Evolutionary conservation across 2,329 filamentous ascomycete species (phyloP).

Genomic region (Rutstroemia sp.): DNA sequence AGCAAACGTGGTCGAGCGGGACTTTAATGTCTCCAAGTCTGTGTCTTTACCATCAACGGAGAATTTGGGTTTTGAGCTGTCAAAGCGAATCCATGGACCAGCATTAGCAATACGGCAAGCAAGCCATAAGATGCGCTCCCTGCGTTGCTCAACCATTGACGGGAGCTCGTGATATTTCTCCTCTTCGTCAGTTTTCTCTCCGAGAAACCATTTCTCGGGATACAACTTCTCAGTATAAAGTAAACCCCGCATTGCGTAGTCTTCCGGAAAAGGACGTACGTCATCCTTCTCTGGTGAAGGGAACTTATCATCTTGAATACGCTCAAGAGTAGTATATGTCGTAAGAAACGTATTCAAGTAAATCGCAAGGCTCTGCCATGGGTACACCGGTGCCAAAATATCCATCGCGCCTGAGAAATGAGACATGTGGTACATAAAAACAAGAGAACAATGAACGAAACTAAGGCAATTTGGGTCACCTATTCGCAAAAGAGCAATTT

Average conservation of each 20-base stretch:
- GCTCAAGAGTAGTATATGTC: constrained; percentile 4
- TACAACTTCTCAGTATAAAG: constrained; percentile 18
- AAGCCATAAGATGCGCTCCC: constrained; percentile 22
- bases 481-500: constrained; percentile 16
- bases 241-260: constrained; percentile 19
- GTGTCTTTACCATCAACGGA: not conserved
- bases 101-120: constrained; percentile 13
- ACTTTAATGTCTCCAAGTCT: not conserved
- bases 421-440: constrained; percentile 18
- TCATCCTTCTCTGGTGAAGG: constrained; percentile 20
- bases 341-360: constrained; percentile 17
- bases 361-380: constrained; percentile 14
- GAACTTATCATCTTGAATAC: constrained; percentile 14
- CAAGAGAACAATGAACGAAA: constrained; percentile 18
- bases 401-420: constrained; percentile 13
- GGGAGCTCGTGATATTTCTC: constrained; percentile 24
- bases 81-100: constrained; percentile 3
- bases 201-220: constrained; percentile 18
- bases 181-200: constrained; percentile 22
- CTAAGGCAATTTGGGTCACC: constrained; percentile 20
- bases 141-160: constrained; percentile 22
- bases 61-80: constrained; percentile 6
- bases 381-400: constrained; percentile 14
- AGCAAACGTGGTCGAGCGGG: constrained; percentile 3
- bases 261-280: constrained; percentile 19